Base-by-base conservation (phyloP, 2,329 filamentous ascomycete species). In the Cryphonectria carpinicola region DNA sequence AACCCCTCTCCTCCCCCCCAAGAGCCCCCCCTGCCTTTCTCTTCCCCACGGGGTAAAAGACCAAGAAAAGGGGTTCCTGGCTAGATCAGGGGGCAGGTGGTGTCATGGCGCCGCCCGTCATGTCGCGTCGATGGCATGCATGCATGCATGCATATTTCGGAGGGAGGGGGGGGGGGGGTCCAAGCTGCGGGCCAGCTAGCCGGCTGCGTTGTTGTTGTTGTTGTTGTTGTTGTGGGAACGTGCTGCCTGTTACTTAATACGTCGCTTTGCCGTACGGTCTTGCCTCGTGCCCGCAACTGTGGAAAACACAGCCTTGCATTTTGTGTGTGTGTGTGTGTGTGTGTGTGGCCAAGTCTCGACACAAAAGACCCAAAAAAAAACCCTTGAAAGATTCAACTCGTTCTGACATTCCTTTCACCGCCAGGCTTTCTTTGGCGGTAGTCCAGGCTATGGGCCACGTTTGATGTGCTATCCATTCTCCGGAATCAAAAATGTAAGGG, bases 11-110 rank as follows among this genome's bases (percentile, higher is more conserved):
- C 52, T 4, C n/a, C 52, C 52, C 28, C 28, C 28, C 28, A 28
- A 28, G 37, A n/a, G n/a, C n/a, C 37, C 37, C 11, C 22, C 25
- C 25, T 58, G 4, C 6, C 54, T 28, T 14, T 14, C 54, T 58
- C 28, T 56, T 56, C 54, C 52, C 54, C 54, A 58, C 25, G 54
- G 54, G 54, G 54, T 58, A 58, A 58, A 6, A 14, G 52, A 43
- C 41, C 46, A 6, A n/a, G 19, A 10, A 49, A 49, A 46, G 46
- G 19, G 46, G 19, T n/a, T n/a, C 19, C 46, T 49, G 22, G 46
- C 17, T 46, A 17, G 43, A 22, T 6, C 43, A 19, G 5, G 41
- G 41, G 43, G 37, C 28, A 46, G 43, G 43, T 46, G 43, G 43
- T 49, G 46, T 8, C 19, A 49, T 49, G 46, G 22, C 46, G 17